Conservation (phyloP, 169 alveolate species). For the Plasmodium cynomolgi region DNA sequence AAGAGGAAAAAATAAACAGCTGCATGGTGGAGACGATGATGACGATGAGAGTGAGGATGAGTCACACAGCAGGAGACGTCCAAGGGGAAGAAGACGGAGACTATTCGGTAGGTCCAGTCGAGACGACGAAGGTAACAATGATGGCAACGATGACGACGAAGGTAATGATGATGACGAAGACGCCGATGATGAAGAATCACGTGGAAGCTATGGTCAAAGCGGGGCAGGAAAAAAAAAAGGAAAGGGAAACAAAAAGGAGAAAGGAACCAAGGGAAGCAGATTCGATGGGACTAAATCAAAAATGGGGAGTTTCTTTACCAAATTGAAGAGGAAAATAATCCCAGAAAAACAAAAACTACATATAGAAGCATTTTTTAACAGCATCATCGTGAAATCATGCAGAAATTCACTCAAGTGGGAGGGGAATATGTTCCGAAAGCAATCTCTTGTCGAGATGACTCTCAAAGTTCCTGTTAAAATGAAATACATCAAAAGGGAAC, state of each 20-base stretch:
- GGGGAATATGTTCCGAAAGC: constrained; percentile 51
- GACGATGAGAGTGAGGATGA: not conserved
- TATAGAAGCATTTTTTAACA: constrained; percentile 72
- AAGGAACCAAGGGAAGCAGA: not conserved
- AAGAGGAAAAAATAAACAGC: not conserved
- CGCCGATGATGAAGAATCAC: not conserved
- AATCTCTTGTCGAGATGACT: constrained; percentile 52
- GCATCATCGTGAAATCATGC: constrained; percentile 60
- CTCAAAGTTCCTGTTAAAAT: constrained; percentile 66
- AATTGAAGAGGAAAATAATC: constrained; percentile 3
- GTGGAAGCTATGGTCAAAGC: not conserved
- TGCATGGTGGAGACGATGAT: not conserved
- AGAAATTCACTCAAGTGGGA: constrained; percentile 64
- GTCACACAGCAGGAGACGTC: not conserved
- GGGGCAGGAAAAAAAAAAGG: not conserved
- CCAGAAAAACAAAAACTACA: constrained; percentile 60
- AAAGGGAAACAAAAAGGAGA: not conserved
- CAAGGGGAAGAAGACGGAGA: constrained; percentile 8
- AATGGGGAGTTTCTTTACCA: constrained; percentile 1
- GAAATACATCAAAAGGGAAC: constrained; percentile 39
- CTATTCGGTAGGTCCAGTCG: not conserved
- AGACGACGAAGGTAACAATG: not conserved
- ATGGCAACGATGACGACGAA: not conserved
- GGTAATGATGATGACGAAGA: constrained; percentile 1
- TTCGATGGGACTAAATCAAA: not conserved